A percentile compares a stretch with the other conserved stretches of the same genome.
Conservation (phyloP, 148 eudicot genomes). For the Dianthus caryophyllus region DNA sequence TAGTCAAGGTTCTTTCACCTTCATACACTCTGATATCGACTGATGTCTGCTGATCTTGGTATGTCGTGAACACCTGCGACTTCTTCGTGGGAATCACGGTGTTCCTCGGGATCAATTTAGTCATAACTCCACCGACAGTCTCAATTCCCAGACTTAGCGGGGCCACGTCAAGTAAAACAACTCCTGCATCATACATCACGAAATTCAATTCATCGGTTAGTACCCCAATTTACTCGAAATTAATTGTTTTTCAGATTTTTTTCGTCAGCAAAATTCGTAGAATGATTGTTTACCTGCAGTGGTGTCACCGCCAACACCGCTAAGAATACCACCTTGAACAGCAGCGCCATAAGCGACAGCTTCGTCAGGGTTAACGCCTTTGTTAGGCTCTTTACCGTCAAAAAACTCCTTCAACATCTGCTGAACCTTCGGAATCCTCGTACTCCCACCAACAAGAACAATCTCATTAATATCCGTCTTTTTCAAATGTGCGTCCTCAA, state of each 20-base stretch:
- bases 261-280: background rate
- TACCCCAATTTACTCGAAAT: no score
- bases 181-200: conserved; percentile 21
- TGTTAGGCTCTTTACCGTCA: conserved; percentile 43
- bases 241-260: no score
- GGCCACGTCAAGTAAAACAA: conserved; percentile 54
- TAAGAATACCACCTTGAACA: conserved; percentile 47
- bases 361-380: conserved; percentile 51
- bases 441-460: conserved; percentile 53
- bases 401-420: conserved; percentile 50
- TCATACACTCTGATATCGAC: conserved; percentile 53
- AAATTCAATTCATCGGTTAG: background rate
- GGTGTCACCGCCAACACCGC: conserved; percentile 45
- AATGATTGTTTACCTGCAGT: conserved; percentile 26
- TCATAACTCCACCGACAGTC: conserved; percentile 68
- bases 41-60: conserved; percentile 50
- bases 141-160: conserved; percentile 58
- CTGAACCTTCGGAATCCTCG: conserved; percentile 49
- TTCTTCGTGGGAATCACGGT: conserved; percentile 54
- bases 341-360: conserved; percentile 60
- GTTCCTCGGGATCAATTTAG: conserved; percentile 58
- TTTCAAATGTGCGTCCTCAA: conserved; percentile 45
- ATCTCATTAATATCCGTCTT: conserved; percentile 40
- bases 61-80: conserved; percentile 49
- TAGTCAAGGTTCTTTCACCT: conserved; percentile 57